Base-by-base conservation (phyloP, 495 filamentous ascomycete genomes). In the Amniculicola lignicola region DNA sequence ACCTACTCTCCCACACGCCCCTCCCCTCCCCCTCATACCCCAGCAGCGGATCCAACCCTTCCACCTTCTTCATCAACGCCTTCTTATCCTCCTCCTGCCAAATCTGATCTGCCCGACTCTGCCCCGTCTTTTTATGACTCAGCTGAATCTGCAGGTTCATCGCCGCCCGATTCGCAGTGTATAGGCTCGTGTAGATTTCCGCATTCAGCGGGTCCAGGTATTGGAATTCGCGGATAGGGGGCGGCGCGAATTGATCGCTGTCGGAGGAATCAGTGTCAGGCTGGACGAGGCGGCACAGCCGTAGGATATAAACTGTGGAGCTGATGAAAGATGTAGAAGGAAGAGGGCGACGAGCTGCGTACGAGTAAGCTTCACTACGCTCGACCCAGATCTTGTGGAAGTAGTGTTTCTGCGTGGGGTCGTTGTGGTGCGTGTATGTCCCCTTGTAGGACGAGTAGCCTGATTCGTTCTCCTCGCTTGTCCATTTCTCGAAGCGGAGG, bases 121-220 rank as follows among this genome's bases (percentile, higher is more conserved):
- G 11, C 3, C 36, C 15, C 3, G 42, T 25, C 35, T 43, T 31
- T 28, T 43, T 15, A 19, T 35, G 35, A 24, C 24, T 41, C 33
- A 56, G 1, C 23, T 49, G 24, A 15, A 57, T 43, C 24, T 57
- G 54, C 2, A 57, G 25, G 16, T 23, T 10, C 1, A 27, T 25
- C 5, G 54, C 54, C 2, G 54, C 43, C 1, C 54, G 44, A 35
- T 57, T 57, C 6, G 44, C 54, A 11, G 6, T n/a, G 23, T 24
- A 24, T 1, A 49, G 44, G 12, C 11, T 43, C n/a, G 44, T 49
- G 44, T 41, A 49, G 7, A 15, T 3, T 19, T 42, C 48, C 2
- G 19, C 22, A 16, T 23, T 22, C 16, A 9, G 41, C 16, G 9
- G 10, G 41, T 5, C 16, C 25, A 12, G 19, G 23, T 4, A 47